Evolutionary conservation across 805 yeast species (phyloP), one percentile per base, ranked within the genome.

Genomic region (Pichia rugopelliculosa): DNA sequence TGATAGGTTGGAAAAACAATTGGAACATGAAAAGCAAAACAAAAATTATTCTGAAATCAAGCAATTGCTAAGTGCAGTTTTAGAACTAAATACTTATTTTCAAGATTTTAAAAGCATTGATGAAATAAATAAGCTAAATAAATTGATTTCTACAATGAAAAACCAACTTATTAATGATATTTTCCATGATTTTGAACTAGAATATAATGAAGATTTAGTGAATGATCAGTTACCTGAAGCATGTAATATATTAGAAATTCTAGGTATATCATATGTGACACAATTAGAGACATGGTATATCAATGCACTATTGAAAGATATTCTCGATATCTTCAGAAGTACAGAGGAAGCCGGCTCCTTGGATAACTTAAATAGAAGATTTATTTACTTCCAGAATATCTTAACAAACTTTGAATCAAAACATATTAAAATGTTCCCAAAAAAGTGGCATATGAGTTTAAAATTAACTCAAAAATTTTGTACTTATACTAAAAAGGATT

Each of bases 281-380:
- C 78, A 81, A 57, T 70, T 91, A 41, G 65, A 80, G 9, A 77
- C 74, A 41, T 87, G 95, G 91, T 87, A 84, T 62, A 76, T 85
- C 50, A 77, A 76, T 47, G 72, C 72, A 26, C 80, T 84, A 52
- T 70, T 93, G 45, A 76, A 76, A 57, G 98, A 91, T 57, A 79
- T 91, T 39, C 75, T 75, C 33, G 68, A 78, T 21, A 87, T 93
- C 11, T 93, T 93, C 66, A 76, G 79, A 46, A 72, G 81, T 10
- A 73, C 80, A 13, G 97, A 89, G 56, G 99, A 93, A 65, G 99
- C 99, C 0, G 97, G 97, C 1, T 84, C 95, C 6, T 68, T 93
- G 50, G 99, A 93, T 50, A 93, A 93, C 64, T 66, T 93, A 44
- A 75, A 79, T 26, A 71, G 97, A 55, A 71, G 99, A 42, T 93